Percentiles rank a stretch among this genome's conserved stretches.
Conservation (phyloP, 2,329 filamentous ascomycete genomes). For the Zelopaecilomyces penicillatus region DNA sequence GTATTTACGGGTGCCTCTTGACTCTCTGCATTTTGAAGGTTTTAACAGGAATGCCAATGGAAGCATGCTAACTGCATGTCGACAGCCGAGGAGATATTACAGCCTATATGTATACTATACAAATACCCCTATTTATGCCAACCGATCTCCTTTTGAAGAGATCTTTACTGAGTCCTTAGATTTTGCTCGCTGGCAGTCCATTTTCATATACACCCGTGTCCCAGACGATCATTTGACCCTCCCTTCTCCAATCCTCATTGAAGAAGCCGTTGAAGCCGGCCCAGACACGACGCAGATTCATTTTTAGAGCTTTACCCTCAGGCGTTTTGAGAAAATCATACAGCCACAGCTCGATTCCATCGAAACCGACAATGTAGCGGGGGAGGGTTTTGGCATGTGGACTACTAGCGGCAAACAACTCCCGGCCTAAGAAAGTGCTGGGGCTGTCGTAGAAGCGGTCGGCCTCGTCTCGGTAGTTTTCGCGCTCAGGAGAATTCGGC, state of each 20-base stretch:
- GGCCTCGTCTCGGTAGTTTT: conserved; percentile 74
- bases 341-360: conserved; percentile 45
- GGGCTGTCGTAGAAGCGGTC: conserved; percentile 76
- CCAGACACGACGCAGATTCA: conserved; percentile 43
- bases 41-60: no score
- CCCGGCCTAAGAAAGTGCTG: conserved; percentile 42
- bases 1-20: no score
- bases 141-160: background rate
- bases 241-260: conserved; percentile 51
- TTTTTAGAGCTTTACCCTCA: conserved; percentile 31
- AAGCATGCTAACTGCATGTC: no score
- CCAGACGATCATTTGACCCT: conserved; percentile 53
- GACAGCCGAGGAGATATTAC: background rate
- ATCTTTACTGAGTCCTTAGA: background rate
- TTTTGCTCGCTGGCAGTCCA: background rate
- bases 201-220: conserved; percentile 33
- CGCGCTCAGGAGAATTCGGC: conserved; percentile 52
- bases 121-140: background rate
- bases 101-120: background rate
- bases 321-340: conserved; percentile 34
- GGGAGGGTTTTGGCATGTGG: conserved; percentile 28
- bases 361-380: conserved; percentile 53
- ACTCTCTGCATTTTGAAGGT: no score
- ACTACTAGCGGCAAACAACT: conserved; percentile 35
- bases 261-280: conserved; percentile 52